These are phyloP conservation scores for Phialophora verrucosa DNA, from an alignment of 2,329 filamentous ascomycete genomes.

Conservation along the genomic window DNA sequence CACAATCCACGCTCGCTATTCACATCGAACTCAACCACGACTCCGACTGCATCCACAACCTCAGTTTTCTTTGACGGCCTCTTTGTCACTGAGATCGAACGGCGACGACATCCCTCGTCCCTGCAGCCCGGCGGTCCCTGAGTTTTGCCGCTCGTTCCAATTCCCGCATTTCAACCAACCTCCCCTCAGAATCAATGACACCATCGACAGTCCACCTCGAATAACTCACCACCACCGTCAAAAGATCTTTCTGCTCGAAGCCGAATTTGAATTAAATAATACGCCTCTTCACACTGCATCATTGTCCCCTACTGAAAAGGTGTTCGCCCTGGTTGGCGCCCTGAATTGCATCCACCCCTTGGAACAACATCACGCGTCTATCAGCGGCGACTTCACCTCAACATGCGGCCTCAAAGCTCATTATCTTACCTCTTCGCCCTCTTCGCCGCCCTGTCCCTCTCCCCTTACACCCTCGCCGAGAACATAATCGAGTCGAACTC, in stretches of 20 bases:
- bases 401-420: slow-evolving; percentile 34
- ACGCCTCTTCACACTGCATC: neutral
- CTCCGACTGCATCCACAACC: slow-evolving; percentile 13
- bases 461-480: slow-evolving; percentile 63
- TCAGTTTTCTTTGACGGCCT: slow-evolving; percentile 17
- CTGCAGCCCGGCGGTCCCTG: slow-evolving; percentile 9
- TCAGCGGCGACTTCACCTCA: slow-evolving; percentile 23
- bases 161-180: slow-evolving; percentile 21
- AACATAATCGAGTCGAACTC: slow-evolving; percentile 79
- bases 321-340: slow-evolving; percentile 33
- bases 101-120: slow-evolving; percentile 24
- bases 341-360: slow-evolving; percentile 14
- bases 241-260: neutral
- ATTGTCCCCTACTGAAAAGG: slow-evolving; percentile 16
- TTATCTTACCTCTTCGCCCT: slow-evolving; percentile 40
- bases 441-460: slow-evolving; percentile 47
- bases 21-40: slow-evolving; percentile 22
- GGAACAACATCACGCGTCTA: slow-evolving; percentile 15
- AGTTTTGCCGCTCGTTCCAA: slow-evolving; percentile 32
- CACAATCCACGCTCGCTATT: slow-evolving; percentile 19
- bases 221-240: slow-evolving; percentile 18
- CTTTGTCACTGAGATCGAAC: slow-evolving; percentile 24
- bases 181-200: slow-evolving; percentile 32
- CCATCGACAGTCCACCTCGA: slow-evolving; percentile 22
- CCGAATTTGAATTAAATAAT: slow-evolving; percentile 6